Base-by-base conservation (phyloP, 2,329 filamentous ascomycete genomes). In the Fusarium nurragi region DNA sequence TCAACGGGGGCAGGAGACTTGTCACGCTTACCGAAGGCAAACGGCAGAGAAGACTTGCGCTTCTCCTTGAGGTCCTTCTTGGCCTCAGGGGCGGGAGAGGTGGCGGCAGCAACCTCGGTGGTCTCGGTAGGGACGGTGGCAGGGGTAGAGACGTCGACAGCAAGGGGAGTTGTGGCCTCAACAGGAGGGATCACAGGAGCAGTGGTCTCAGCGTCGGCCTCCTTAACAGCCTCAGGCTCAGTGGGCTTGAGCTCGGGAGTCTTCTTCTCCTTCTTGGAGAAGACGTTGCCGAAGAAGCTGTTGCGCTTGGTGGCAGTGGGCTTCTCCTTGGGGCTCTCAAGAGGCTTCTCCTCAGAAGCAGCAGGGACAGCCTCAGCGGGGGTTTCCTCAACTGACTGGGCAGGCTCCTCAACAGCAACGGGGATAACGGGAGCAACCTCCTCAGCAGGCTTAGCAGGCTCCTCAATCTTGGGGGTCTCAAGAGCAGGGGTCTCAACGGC, bases 21-120 rank as follows among this genome's bases (percentile, higher is more conserved):
- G 77, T 90, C 89, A 84, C 94, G 94, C 86, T 92, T 90, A 72
- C 92, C 88, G 74, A 88, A 89, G 72, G 87, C 88, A 79, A 96
- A 96, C 45, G 84, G 84, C 10, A 87, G 78, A 73, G 94, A 89
- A 68, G 92, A 95, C 79, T 88, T 88, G 78, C 93, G 91, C 91
- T 96, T 97, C 79, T 87, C 84, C 88, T 92, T 93, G 70, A 83
- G 76, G 64, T 86, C 85, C 79, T 87, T 87, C 77, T 86, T 86
- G 54, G 80, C 68, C 79, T 88, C 87, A 60, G 81, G 81, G 65
- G 82, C 82, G 55, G 80, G 75, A 23, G 78, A 69, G 30, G 73
- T 64, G 28, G 74, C 75, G 61, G 77, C 75, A 53, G 79, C 72
- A 41, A 65, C 74, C 70, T 86, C 83, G 5, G 80, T 77, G 21